Evolutionary conservation across 495 filamentous ascomycete species (phyloP), one percentile per base, ranked within the genome.

Genomic region (Penicillium dipodomyicola): DNA sequence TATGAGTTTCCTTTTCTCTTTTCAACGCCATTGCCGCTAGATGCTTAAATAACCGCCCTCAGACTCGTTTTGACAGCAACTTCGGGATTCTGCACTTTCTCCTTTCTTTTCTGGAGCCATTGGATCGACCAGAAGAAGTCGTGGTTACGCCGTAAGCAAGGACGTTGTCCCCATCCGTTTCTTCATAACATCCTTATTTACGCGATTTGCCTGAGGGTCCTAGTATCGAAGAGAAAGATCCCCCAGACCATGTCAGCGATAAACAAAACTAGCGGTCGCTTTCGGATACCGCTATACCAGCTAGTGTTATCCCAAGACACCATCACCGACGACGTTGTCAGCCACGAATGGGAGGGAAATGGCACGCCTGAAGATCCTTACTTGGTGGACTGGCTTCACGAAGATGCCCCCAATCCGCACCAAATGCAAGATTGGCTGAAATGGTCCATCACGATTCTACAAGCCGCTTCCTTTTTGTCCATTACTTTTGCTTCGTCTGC

Each of bases 401-500:
- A 81, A 19, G 87, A 90, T 67, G 68, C 74, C 5, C 73, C 78
- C 44, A 82, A 89, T 67, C 81, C 86, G 5, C 78, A 85, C 72
- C 67, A 67, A n/a, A 85, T 83, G 64, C 54, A 74, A 4, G 37
- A 50, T 3, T 60, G 57, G 47, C 77, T 77, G 52, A 88, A 88
- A 69, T 88, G 85, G 86, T 61, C 66, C 41, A 81, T 85, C 56
- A 83, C 82, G 5, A 41, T 79, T 19, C 58, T 83, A 35, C 77
- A 82, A 52, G 84, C 86, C 9, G 47, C 83, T 5, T 77, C 82
- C 20, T 84, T 84, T 2, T 75, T 89, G 17, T 78, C 81, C 15
- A 83, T 89, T 14, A 76, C 87, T 20, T 86, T 89, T 42, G 82
- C 82, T 23, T 85, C 82, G 19, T 84, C 85, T 10, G 83, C 85